phyloP scores from a whole-genome alignment of 495 filamentous ascomycete species.

The Astrothelium macrocarpum region DNA sequence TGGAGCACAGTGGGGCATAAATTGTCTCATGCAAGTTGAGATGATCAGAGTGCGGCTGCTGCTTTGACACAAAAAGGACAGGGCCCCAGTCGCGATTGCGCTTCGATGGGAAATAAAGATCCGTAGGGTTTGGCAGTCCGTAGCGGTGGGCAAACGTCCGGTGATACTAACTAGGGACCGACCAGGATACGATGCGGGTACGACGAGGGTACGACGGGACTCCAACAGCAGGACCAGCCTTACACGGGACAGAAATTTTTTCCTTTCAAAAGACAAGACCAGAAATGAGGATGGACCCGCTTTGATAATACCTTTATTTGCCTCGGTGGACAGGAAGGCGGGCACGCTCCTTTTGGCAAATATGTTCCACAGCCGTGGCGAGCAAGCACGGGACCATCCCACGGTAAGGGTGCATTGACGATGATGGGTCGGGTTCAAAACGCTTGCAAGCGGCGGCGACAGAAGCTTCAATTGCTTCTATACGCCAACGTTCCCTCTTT shows the following conservation, averaged over 20 bases:
- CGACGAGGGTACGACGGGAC: background rate
- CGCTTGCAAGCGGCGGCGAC: background rate
- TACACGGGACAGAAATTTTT: background rate
- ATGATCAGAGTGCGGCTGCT: background rate
- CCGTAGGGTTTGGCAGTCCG: background rate
- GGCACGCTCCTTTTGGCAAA: slow-evolving; percentile 3
- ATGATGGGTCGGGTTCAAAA: background rate
- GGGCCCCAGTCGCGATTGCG: background rate
- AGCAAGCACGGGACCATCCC: background rate
- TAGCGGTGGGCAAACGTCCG: background rate
- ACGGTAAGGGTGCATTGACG: slow-evolving; percentile 1
- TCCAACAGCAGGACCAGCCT: background rate
- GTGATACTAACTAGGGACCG: too few species aligned
- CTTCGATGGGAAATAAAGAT: background rate
- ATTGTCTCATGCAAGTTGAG: background rate
- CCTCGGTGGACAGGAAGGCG: background rate
- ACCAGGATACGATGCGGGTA: too few species aligned
- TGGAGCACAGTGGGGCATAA: background rate
- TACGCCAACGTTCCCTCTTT: background rate
- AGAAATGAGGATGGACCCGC: background rate
- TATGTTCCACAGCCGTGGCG: background rate
- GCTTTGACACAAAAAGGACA: background rate
- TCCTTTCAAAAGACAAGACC: too few species aligned
- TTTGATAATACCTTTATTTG: background rate
- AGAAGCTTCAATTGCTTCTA: background rate